Percentiles rank a stretch among this genome's conserved stretches.
phyloP scores from a whole-genome alignment of 140 eudicot genomes.

The Stevia rebaudiana region DNA sequence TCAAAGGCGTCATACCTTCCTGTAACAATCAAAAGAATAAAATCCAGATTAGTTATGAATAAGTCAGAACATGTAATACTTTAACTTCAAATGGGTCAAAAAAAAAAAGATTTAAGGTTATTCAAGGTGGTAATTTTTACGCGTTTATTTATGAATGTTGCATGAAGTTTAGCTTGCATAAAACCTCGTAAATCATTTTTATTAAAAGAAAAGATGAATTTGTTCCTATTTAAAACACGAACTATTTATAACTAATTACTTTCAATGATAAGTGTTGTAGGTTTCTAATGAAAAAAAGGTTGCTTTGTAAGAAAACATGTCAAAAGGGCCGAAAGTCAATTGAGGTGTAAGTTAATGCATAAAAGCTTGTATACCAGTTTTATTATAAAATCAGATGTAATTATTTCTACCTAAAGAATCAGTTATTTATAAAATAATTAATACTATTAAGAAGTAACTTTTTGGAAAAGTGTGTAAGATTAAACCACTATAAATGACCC shows the following conservation, averaged over 20 bases:
- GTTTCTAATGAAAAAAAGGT: background rate
- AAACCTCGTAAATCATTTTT: no score
- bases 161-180: no score
- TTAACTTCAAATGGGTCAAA: background rate
- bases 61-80: background rate
- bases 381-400: no score
- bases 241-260: background rate
- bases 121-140: background rate
- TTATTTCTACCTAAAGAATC: no score
- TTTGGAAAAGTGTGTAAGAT: no score
- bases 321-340: background rate
- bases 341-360: no score
- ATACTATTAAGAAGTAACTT: no score
- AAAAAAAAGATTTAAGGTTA: background rate
- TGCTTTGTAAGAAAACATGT: background rate
- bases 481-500: no score
- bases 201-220: background rate
- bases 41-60: background rate
- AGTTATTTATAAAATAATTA: no score
- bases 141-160: background rate
- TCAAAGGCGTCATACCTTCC: constrained; percentile 90
- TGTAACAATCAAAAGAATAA: constrained; percentile 22
- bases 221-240: background rate
- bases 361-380: no score
- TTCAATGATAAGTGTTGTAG: background rate